Evolutionary conservation across 768 basidiomycete species (phyloP), one percentile per base, ranked within the genome.

Genomic region (Agrocybe praecox): DNA sequence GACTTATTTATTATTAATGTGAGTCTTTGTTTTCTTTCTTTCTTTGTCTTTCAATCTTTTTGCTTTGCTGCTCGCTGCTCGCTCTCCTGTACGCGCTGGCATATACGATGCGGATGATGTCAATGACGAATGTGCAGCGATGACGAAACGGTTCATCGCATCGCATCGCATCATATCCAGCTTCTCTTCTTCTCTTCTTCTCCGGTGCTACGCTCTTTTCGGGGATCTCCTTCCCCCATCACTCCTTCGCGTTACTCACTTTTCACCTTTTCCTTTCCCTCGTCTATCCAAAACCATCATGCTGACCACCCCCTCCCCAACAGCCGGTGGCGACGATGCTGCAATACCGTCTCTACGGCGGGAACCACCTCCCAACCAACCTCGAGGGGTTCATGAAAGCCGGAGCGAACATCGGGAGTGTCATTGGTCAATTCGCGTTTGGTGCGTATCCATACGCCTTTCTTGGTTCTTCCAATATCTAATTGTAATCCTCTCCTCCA

Each of bases 361-460:
- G 80, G 6, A 49, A 62, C 0, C 62, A 67, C 17, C 75, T 86
- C 24, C 84, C 85, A 0, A 57, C 71, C 3, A 76, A 78, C 52
- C 72, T 81, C 4, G 68, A 83, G 64, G 85, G 84, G 24, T 71
- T 86, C 46, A 53, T 87, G 57, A 87, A 87, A 62, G 84, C 84
- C 2, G 65, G 74, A 9, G 84, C 85, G 6, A 86, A 86, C 66
- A 85, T 87, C 36, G 85, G 84, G 1, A 80, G 79, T 56, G 84
- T 87, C 46, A 77, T 85, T 47, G 85, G 81, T 53, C 84, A 85
- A 68, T 81, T 85, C 61, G 59, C 56, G 0, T 85, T 84, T 53
- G 83, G 83, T 78, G 61, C 19, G 64, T 34, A 19, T 5, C n/a
- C n/a, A 12, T 11, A 19, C 15, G 15, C 43, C 1, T 22, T 17